phyloP scores from a whole-genome alignment of 2,329 filamentous ascomycete genomes.

The Aureobasidium sp. region DNA sequence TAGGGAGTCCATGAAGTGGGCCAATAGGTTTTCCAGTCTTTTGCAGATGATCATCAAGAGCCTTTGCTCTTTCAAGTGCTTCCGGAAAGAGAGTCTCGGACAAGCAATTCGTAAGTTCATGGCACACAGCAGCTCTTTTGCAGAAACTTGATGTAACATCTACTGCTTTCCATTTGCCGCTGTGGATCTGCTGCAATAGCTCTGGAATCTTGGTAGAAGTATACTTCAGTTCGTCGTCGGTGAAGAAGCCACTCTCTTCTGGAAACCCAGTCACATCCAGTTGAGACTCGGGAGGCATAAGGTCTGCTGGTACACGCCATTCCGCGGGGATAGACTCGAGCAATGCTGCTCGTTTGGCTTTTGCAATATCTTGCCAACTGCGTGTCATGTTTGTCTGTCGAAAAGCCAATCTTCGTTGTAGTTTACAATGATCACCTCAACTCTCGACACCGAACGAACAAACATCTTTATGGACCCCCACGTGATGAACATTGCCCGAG shows the following conservation, averaged over 20 bases:
- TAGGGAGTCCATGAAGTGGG: slow-evolving; percentile 60
- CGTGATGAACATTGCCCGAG: slow-evolving; percentile 9
- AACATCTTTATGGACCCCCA: background rate
- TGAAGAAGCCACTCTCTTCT: slow-evolving; percentile 53
- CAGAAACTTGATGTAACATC: slow-evolving; percentile 49
- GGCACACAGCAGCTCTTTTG: slow-evolving; percentile 48
- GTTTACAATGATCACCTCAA: background rate
- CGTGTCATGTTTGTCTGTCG: background rate
- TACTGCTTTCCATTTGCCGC: slow-evolving; percentile 43
- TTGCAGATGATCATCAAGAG: slow-evolving; percentile 46
- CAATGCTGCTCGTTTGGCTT: slow-evolving; percentile 1
- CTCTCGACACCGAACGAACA: background rate
- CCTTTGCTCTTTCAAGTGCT: slow-evolving; percentile 45
- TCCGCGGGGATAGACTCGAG: slow-evolving; percentile 48
- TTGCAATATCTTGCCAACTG: slow-evolving; percentile 15
- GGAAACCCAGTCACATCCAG: slow-evolving; percentile 53
- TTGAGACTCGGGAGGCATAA: slow-evolving; percentile 49
- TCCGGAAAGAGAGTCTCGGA: slow-evolving; percentile 51
- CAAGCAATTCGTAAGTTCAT: slow-evolving; percentile 55
- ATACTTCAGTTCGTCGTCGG: slow-evolving; percentile 44
- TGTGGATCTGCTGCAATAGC: slow-evolving; percentile 36
- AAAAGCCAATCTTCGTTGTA: background rate
- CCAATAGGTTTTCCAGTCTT: slow-evolving; percentile 46
- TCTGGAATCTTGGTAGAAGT: slow-evolving; percentile 37
- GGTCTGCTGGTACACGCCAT: slow-evolving; percentile 48